Evolutionary conservation across 345 rosid species (phyloP), one percentile per base, ranked within the genome.

Genomic region (Corchorus olitorius): DNA sequence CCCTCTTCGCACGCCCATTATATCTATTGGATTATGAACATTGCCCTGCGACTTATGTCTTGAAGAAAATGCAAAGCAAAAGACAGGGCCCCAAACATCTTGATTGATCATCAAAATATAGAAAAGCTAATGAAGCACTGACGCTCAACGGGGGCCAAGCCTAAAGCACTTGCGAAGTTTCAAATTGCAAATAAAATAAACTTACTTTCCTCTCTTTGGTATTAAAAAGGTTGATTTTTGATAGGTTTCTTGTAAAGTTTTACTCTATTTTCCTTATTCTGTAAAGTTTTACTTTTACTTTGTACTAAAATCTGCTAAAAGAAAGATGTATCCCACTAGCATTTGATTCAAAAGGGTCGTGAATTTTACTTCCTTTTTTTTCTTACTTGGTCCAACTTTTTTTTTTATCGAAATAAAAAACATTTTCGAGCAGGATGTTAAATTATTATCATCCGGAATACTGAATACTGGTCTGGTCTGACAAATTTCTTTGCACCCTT

Each of bases 1-100:
- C 75, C 83, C 75, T 71, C 58, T 27, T 50, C 17, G 70, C 77
- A 62, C 37, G 48, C 61, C 70, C 70, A 14, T 5, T 39, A 20
- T 22, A 16, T 60, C 65, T 55, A 45, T 55, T 1, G 37, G 22
- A 22, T 60, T 61, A 59, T 27, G 35, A 33, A 5, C 34, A n/a
- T 14, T 55, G 63, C 37, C 49, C 15, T 0, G 48, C 58, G 61
- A 46, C 45, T 12, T 15, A n/a, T 33, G 22, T 50, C 72, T 65
- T 65, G 65, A 41, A 22, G 52, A 16, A 64, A 65, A n/a, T 48
- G 27, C 59, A 74, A 4, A 61, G 59, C 35, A 55, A 34, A 39
- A 61, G 4, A 12, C 6, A 14, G 33, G 49, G 53, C 22, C 78
- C 72, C 19, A 33, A 63, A 50, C 20, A 19, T 6, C n/a, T 35